phyloP scores from a whole-genome alignment of 139 green algal genomes.

The Micractinium sp. region DNA sequence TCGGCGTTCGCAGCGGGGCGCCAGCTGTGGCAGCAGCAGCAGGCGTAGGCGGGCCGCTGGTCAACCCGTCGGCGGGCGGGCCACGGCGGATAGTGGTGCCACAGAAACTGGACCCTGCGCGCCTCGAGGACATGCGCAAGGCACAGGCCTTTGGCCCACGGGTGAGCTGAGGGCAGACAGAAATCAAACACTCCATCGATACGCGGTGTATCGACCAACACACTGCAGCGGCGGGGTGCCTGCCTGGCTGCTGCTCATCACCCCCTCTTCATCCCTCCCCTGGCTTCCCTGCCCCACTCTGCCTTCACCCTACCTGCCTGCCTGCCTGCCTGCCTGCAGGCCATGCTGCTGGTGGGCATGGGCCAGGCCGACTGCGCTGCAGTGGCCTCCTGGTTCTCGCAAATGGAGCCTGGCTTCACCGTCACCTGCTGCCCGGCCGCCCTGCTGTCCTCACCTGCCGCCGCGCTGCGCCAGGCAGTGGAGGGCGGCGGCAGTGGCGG shows the following conservation, averaged over 20 bases:
- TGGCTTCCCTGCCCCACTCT: background rate
- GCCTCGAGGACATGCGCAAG: slow-evolving; percentile 6
- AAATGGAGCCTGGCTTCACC: slow-evolving; percentile 29
- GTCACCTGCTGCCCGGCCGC: background rate
- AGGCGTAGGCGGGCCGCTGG: background rate
- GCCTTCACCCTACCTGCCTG: background rate
- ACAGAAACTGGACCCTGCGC: background rate
- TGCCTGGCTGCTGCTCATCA: no score
- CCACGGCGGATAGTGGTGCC: background rate
- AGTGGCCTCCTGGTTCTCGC: slow-evolving; percentile 2
- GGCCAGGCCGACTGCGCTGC: background rate
- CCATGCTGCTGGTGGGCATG: slow-evolving; percentile 26
- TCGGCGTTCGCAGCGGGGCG: no score
- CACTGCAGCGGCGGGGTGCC: no score
- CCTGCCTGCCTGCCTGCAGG: slow-evolving; percentile 3
- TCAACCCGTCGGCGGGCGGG: background rate
- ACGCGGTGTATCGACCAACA: no score
- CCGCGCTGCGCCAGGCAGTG: slow-evolving; percentile 1
- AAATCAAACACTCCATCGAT: no score
- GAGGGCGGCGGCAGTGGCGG: background rate
- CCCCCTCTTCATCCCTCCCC: no score
- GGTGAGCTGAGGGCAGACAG: slow-evolving; percentile 9
- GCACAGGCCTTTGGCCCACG: slow-evolving; percentile 1
- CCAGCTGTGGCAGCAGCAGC: background rate
- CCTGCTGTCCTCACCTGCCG: slow-evolving; percentile 1